Conservation (phyloP, 805 yeast genomes). For the Candida vartiovaarae region DNA sequence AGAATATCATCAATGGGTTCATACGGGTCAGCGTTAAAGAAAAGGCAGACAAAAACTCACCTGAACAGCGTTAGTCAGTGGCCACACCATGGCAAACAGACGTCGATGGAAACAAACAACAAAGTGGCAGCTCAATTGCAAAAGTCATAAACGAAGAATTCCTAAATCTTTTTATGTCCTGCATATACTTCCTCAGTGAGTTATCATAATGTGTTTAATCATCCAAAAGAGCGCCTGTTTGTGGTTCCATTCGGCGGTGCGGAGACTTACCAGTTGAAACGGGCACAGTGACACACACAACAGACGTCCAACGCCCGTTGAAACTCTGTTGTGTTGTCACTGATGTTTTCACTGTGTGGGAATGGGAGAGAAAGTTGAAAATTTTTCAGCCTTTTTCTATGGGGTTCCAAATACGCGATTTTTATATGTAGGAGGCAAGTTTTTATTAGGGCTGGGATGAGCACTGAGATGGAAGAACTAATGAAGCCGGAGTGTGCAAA, state of each 20-base stretch:
- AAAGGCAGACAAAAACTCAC: constrained; percentile 2
- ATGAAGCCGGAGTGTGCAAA: no score
- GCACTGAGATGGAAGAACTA: no score
- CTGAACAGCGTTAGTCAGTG: constrained; percentile 8
- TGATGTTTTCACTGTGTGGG: no score
- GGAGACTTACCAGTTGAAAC: constrained; percentile 1
- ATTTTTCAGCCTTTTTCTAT: background rate
- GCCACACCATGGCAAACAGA: background rate
- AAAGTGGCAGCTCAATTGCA: background rate
- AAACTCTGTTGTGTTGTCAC: no score
- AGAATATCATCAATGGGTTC: constrained; percentile 15
- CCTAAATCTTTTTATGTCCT: constrained; percentile 59
- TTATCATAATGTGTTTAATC: background rate
- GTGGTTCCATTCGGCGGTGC: no score
- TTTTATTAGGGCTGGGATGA: no score
- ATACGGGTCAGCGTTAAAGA: background rate
- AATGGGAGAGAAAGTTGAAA: background rate
- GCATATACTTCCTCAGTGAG: constrained; percentile 71
- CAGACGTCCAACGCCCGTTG: background rate
- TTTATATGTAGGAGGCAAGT: background rate
- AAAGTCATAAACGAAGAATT: constrained; percentile 72
- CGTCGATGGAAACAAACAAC: background rate
- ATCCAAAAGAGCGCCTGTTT: background rate
- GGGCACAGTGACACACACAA: background rate
- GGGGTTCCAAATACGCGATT: background rate